These are phyloP conservation scores for Populus deltoides DNA, from an alignment of 345 rosid species.

Conservation along the genomic window DNA sequence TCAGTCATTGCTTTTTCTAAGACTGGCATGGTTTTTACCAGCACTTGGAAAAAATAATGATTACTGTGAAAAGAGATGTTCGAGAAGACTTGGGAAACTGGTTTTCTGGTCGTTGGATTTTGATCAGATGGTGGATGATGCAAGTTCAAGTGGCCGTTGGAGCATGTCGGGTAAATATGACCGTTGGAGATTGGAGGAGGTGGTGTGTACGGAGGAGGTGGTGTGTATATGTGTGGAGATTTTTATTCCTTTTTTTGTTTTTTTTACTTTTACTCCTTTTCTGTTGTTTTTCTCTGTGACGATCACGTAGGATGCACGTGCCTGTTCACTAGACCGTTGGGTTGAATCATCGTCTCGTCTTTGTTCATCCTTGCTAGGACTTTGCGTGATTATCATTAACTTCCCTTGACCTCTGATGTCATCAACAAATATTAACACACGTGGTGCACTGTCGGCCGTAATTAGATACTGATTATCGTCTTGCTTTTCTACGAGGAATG, in stretches of 20 bases:
- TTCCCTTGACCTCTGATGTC: neutral
- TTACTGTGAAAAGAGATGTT: slow-evolving; percentile 19
- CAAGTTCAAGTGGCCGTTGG: slow-evolving; percentile 76
- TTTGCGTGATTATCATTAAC: neutral
- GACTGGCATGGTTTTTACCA: slow-evolving; percentile 22
- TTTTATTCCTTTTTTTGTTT: neutral
- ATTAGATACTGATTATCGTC: neutral
- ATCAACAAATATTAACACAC: slow-evolving; percentile 13
- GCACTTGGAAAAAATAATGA: neutral
- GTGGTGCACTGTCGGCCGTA: slow-evolving; percentile 24
- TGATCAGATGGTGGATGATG: slow-evolving; percentile 51
- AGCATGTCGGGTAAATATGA: slow-evolving; percentile 81
- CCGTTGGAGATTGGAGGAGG: slow-evolving; percentile 62
- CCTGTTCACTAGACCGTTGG: slow-evolving; percentile 57
- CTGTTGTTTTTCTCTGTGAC: neutral
- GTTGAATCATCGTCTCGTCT: neutral
- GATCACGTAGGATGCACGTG: slow-evolving; percentile 51
- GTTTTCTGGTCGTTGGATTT: slow-evolving; percentile 46
- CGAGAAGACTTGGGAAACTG: slow-evolving; percentile 31
- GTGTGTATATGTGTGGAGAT: slow-evolving; percentile 18
- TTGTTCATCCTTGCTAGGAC: neutral
- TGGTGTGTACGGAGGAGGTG: slow-evolving; percentile 47
- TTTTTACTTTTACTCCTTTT: neutral
- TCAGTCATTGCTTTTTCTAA: slow-evolving; percentile 38
- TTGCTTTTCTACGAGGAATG: neutral